Conservation (phyloP, 805 yeast genomes). For the Schizosaccharomyces octosporus region DNA sequence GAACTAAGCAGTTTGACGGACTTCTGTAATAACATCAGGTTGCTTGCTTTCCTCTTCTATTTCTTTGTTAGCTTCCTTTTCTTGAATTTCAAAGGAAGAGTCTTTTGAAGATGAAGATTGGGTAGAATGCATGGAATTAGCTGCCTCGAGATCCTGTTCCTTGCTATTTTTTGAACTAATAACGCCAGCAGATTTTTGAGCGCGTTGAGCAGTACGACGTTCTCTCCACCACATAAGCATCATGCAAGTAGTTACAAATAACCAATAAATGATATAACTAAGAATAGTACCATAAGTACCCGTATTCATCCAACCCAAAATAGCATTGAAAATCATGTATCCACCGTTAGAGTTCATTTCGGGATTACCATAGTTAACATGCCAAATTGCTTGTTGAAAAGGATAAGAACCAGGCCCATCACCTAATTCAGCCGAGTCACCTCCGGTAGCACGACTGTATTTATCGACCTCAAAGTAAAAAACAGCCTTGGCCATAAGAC, state of each 20-base stretch:
- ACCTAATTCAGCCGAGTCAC: slow-evolving; percentile 85
- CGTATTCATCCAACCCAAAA: slow-evolving; percentile 84
- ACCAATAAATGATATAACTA: slow-evolving; percentile 77
- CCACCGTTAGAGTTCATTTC: slow-evolving; percentile 46
- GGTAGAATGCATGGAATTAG: no score
- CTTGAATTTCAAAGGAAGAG: no score
- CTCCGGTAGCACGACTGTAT: slow-evolving; percentile 51
- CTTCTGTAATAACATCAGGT: no score
- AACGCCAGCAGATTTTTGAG: not conserved
- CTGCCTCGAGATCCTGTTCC: no score
- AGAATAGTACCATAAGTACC: slow-evolving; percentile 84
- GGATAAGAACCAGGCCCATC: slow-evolving; percentile 89
- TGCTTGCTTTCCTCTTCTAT: no score
- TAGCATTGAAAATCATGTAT: slow-evolving; percentile 90
- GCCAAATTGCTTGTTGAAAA: slow-evolving; percentile 63
- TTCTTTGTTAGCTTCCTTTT: no score
- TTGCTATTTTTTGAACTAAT: not conserved
- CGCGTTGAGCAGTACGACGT: slow-evolving; percentile 17
- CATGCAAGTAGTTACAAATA: slow-evolving; percentile 31
- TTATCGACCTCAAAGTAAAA: slow-evolving; percentile 63
- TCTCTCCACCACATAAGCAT: slow-evolving; percentile 57
- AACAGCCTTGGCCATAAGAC: slow-evolving; percentile 75
- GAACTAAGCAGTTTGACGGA: no score
- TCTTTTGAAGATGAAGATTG: no score
- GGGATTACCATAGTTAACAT: slow-evolving; percentile 92